Base-by-base conservation (phyloP, 31 red algal genomes). In the Odonthalia washingtoniensis region DNA sequence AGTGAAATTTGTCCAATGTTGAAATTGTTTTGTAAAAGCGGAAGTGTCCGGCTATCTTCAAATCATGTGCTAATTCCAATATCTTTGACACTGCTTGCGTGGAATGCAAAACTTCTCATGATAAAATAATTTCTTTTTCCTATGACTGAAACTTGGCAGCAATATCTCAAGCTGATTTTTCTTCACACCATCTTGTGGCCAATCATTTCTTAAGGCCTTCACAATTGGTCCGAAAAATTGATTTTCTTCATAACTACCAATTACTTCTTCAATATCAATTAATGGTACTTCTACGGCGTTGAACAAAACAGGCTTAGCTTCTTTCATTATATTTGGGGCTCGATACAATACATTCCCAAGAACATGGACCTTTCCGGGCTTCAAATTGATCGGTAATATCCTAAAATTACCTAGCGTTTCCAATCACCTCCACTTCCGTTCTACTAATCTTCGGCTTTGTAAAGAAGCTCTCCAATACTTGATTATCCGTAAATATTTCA, bases 401-500 rank as follows among this genome's bases (percentile, higher is more conserved):
- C 52, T 24, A 61, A 61, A 14, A 24, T 61, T 61, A 17, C 52
- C 67, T 12, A 72, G 12, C 17, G 30, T 72, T 12, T 72, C 67
- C 30, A 72, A 32, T 30, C 67, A 72, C 12, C 67, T 17, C 32
- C n/a, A 30, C 18, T 72, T 72, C 67, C 16, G 12, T 12, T 72
- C 67, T 16, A 72, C 30, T 72, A 12, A 72, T 16, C 12, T 17
- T 28, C 67, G 16, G 16, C 67, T 72, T 32, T 12, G 67, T 72
- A 17, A 72, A 72, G 21, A 72, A 72, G 32, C 12, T 16, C 30
- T 72, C 32, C 18, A 72, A 32, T 28, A 72, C 30, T 32, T 72
- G 67, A 32, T 32, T 72, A 72, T 72, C 30, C 21, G 67, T 72
- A 12, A 72, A 32, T 12, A 72, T 32, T 12, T 72, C 67, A 32